Base-by-base conservation (phyloP, 192 early-diverging fungal species). In the Entomortierella chlamydospora region DNA sequence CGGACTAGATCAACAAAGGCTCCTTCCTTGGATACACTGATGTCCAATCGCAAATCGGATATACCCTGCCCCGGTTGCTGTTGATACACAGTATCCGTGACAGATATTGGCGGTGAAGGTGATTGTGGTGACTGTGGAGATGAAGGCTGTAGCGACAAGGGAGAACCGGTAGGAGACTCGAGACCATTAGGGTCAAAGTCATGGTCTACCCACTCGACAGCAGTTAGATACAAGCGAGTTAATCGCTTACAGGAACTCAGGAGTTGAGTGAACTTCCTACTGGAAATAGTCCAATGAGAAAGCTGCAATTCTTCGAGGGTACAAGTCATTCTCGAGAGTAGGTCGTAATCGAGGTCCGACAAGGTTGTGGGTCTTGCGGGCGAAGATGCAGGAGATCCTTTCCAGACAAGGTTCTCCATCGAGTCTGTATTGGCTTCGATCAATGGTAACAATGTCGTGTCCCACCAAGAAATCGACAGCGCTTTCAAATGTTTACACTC, bases 271-370 rank as follows among this genome's bases (percentile, higher is more conserved):
- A 77, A 51, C 17, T 61, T 17, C 2, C 22, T 15, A 0, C 73
- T 60, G 31, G 57, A 59, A 13, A 77, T n/a, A 9, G 59, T 63
- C 73, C 73, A 77, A 29, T 77, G 73, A 10, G 73, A 77, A 7
- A 77, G 29, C 18, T 64, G 57, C 2, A 77, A 33, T 23, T 67
- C 52, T 8, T 56, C 52, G 2, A 77, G 60, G 37, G 49, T 68
- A 11, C 57, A 28, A 0, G 59, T 41, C 73, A 77, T 77, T 28
- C 55, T 45, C 49, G 59, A 28, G 22, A 77, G 25, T 34, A 68
- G 23, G 29, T 42, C 54, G 28, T 77, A 63, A 33, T 77, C 73
- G 3, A 50, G 60, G 8, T 12, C 33, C 0, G 66, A 56, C 25
- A 62, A 47, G 2, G 42, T 17, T 1, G 29, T 50, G 1, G 57